Conservation (phyloP, 768 basidiomycete species). For the Sistotremastrum suecicum region DNA sequence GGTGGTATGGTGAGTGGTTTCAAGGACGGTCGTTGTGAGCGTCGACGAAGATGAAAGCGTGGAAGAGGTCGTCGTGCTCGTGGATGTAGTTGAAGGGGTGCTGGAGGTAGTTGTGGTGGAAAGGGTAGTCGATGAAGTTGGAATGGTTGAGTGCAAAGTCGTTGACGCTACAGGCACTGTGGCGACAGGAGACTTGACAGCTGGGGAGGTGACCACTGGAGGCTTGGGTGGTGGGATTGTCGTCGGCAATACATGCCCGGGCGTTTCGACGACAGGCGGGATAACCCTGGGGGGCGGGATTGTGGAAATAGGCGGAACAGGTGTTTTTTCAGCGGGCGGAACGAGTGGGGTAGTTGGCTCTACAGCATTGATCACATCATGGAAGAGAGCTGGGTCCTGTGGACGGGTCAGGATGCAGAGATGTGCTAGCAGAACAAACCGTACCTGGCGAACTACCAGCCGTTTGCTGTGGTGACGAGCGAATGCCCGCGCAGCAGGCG, state of each 20-base stretch:
- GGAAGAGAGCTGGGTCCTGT: too few relatives aligned
- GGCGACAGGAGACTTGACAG: not conserved
- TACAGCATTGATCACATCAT: too few relatives aligned
- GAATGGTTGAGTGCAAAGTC: not conserved
- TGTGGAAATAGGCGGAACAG: too few relatives aligned
- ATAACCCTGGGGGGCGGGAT: too few relatives aligned
- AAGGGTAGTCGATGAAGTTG: not conserved
- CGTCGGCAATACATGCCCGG: not conserved
- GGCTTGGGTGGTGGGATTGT: not conserved
- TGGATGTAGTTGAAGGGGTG: not conserved
- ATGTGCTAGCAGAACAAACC: too few relatives aligned
- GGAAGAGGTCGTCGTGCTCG: not conserved
- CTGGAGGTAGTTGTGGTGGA: not conserved
- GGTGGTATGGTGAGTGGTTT: not conserved
- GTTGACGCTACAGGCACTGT: not conserved
- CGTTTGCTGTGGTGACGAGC: too few relatives aligned
- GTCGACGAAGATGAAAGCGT: not conserved
- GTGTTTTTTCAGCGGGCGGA: too few relatives aligned
- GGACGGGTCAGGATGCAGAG: too few relatives aligned
- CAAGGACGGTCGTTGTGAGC: too few relatives aligned
- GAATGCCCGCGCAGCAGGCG: too few relatives aligned
- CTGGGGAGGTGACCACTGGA: not conserved
- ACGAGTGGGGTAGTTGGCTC: too few relatives aligned
- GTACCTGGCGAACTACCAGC: too few relatives aligned
- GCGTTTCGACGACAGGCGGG: not conserved